phyloP scores from a whole-genome alignment of 2,329 filamentous ascomycete species.

The Hymenotorrendiella dingleyae region DNA sequence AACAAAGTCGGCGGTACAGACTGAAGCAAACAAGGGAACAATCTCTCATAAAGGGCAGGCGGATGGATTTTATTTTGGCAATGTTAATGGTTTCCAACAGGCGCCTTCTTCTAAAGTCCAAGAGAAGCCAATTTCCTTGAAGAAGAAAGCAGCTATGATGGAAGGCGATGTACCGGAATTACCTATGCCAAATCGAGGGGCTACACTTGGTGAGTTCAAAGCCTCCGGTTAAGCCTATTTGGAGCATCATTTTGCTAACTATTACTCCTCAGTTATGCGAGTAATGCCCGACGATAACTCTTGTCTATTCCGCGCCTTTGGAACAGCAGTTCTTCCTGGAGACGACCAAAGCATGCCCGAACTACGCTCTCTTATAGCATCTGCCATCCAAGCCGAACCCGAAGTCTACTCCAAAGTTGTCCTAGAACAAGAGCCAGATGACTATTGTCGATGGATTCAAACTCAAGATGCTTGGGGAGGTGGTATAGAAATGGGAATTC shows the following conservation, averaged over 20 bases:
- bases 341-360: conserved; percentile 62
- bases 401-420: conserved; percentile 70
- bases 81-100: conserved; percentile 5
- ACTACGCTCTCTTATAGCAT: conserved; percentile 71
- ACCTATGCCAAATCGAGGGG: conserved; percentile 43
- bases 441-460: conserved; percentile 79
- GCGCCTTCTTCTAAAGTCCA: background rate
- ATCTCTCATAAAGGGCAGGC: too few relatives aligned
- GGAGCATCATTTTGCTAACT: conserved; percentile 1
- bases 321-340: conserved; percentile 63
- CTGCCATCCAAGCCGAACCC: conserved; percentile 68
- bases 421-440: conserved; percentile 61
- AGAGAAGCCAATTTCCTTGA: conserved; percentile 20
- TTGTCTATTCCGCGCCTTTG: conserved; percentile 87
- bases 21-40: conserved; percentile 3
- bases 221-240: conserved; percentile 28
- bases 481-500: conserved; percentile 79
- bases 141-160: conserved; percentile 27
- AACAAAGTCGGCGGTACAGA: conserved; percentile 2
- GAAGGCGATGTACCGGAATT: conserved; percentile 31
- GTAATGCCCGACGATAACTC: conserved; percentile 97
- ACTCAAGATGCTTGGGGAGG: conserved; percentile 83
- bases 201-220: conserved; percentile 43
- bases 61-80: conserved; percentile 13
- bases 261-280: conserved; percentile 59